Percentiles rank a stretch among this genome's conserved stretches.
phyloP scores from a whole-genome alignment of 805 yeast genomes.

The Candida easanensis region DNA sequence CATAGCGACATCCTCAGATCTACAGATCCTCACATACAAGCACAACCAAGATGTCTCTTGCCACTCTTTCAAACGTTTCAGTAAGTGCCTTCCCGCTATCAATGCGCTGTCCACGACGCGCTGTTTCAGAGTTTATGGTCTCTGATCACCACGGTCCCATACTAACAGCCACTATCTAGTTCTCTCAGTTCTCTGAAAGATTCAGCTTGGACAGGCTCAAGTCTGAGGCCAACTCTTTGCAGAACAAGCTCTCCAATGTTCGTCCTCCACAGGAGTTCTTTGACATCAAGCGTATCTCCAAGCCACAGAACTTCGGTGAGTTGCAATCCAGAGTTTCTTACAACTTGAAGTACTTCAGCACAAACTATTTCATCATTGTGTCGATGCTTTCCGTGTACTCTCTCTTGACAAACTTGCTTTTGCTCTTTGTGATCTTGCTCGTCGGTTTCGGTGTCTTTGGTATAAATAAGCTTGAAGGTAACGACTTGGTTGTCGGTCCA shows the following conservation, averaged over 20 bases:
- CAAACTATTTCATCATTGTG: slow-evolving; percentile 79
- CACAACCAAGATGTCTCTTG: slow-evolving; percentile 27
- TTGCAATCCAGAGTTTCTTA: slow-evolving; percentile 83
- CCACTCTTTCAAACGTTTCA: slow-evolving; percentile 37
- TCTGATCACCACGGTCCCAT: neutral
- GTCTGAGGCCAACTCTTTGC: slow-evolving; percentile 52
- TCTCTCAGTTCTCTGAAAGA: slow-evolving; percentile 43
- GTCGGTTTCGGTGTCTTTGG: slow-evolving; percentile 74
- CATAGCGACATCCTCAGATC: neutral
- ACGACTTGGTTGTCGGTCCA: slow-evolving; percentile 72
- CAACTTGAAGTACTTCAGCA: slow-evolving; percentile 82
- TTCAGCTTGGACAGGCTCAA: slow-evolving; percentile 47
- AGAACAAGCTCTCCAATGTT: slow-evolving; percentile 63
- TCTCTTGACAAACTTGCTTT: slow-evolving; percentile 76
- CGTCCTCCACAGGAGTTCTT: slow-evolving; percentile 93
- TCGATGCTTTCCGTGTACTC: slow-evolving; percentile 77
- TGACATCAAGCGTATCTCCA: slow-evolving; percentile 83
- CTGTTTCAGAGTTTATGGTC: neutral
- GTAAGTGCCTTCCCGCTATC: slow-evolving; percentile 30
- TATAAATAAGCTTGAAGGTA: slow-evolving; percentile 76
- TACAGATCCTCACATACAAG: neutral
- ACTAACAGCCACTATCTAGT: slow-evolving; percentile 25
- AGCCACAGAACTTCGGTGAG: slow-evolving; percentile 87
- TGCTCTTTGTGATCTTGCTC: slow-evolving; percentile 77
- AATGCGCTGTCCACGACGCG: neutral